Conservation (phyloP, 139 green algal species). For the Chara braunii region DNA sequence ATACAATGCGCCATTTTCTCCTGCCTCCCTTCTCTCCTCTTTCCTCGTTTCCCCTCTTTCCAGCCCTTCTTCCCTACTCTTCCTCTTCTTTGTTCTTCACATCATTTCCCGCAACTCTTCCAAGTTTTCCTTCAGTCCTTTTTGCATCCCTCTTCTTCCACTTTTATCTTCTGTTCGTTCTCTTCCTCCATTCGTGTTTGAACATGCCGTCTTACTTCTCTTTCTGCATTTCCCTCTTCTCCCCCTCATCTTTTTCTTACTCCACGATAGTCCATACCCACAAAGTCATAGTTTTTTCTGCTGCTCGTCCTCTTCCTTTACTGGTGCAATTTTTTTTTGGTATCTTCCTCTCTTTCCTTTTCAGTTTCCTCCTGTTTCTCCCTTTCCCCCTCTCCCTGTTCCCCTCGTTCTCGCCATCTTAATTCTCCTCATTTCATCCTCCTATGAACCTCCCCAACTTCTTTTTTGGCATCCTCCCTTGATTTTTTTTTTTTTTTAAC, state of each 20-base stretch:
- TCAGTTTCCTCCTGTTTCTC: background rate
- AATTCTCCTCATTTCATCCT: background rate
- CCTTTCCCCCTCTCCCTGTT: conserved; percentile 11
- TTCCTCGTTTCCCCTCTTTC: background rate
- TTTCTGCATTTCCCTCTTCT: background rate
- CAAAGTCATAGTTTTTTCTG: background rate
- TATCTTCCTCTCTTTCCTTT: background rate
- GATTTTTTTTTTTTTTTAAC: background rate
- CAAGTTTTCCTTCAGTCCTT: background rate
- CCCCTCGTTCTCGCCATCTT: background rate
- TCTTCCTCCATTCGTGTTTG: background rate
- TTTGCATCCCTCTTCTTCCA: background rate
- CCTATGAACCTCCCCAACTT: background rate
- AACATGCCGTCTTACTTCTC: background rate
- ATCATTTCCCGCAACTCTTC: background rate
- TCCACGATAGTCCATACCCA: background rate
- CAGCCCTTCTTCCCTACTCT: background rate
- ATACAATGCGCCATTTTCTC: too few relatives aligned
- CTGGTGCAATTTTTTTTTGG: background rate
- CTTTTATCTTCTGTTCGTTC: background rate
- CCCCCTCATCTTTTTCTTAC: background rate
- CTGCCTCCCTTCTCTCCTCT: background rate
- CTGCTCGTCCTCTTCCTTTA: background rate
- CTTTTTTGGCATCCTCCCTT: background rate
- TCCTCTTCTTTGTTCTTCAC: background rate